A percentile compares a stretch with the other conserved stretches of the same genome.
Conservation (phyloP, 2,329 filamentous ascomycete species). For the Botryotinia calthae region DNA sequence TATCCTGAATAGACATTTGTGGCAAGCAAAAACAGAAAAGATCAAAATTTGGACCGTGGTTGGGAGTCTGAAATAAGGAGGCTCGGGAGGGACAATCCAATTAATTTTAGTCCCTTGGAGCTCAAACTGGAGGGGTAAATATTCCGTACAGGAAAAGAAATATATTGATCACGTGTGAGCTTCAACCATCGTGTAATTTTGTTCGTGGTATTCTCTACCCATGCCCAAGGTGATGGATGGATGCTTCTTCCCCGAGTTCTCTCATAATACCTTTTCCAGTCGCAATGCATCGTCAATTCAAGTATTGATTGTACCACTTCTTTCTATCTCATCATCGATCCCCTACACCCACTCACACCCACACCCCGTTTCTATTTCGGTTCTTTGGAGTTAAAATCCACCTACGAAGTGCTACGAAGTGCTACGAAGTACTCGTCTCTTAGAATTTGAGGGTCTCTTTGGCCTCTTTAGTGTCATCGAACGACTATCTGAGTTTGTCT, state of each 20-base stretch:
- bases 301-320: background rate
- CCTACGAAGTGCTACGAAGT: background rate
- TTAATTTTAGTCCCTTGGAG: background rate
- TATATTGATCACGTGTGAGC: background rate
- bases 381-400: background rate
- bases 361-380: background rate
- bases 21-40: background rate
- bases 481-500: background rate
- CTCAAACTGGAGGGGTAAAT: background rate
- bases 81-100: background rate
- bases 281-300: background rate
- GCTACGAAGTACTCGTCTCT: background rate
- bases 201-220: background rate
- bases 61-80: background rate
- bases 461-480: background rate
- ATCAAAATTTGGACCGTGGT: conserved; percentile 3
- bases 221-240: background rate
- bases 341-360: background rate
- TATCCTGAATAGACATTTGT: background rate
- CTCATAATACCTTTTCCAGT: background rate
- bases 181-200: background rate
- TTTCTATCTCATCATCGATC: background rate
- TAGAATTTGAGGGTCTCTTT: background rate
- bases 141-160: background rate
- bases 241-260: background rate